Conservation (phyloP, 805 yeast species). For the Cyberlindnera mississippiensis region DNA sequence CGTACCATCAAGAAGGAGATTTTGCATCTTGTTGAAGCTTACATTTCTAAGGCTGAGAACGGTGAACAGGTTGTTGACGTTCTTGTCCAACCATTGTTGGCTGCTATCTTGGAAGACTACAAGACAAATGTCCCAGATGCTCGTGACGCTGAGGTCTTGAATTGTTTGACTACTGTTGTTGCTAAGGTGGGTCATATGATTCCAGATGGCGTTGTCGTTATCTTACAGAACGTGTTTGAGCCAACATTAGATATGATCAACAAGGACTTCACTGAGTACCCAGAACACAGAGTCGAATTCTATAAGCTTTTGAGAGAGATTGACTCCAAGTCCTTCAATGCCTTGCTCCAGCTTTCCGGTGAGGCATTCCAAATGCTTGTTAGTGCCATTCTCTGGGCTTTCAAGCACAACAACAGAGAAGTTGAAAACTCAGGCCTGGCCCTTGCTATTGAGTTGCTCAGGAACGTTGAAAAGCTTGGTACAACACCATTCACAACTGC, state of each 20-base stretch:
- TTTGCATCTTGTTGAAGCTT: slow-evolving; percentile 82
- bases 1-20: slow-evolving; percentile 96
- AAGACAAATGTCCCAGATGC: slow-evolving; percentile 89
- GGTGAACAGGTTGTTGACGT: slow-evolving; percentile 76
- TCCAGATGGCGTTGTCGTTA: slow-evolving; percentile 83
- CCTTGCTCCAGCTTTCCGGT: slow-evolving; percentile 83
- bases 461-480: slow-evolving; percentile 78
- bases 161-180: slow-evolving; percentile 90
- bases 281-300: slow-evolving; percentile 96
- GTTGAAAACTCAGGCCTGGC: slow-evolving; percentile 91
- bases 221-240: slow-evolving; percentile 88
- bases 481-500: slow-evolving; percentile 69
- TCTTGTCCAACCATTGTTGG: slow-evolving; percentile 76
- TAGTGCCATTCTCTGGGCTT: slow-evolving; percentile 96
- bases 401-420: slow-evolving; percentile 95
- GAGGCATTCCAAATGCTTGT: slow-evolving; percentile 87
- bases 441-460: slow-evolving; percentile 75
- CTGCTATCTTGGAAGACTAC: slow-evolving; percentile 87
- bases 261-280: slow-evolving; percentile 92
- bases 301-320: slow-evolving; percentile 86
- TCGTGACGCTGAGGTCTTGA: slow-evolving; percentile 94
- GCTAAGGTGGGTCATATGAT: slow-evolving; percentile 82
- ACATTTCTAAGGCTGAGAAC: slow-evolving; percentile 82
- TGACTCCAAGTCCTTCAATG: slow-evolving; percentile 78
- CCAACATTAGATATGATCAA: slow-evolving; percentile 94